Base-by-base conservation (phyloP, 2,329 filamentous ascomycete species). In the Dothideomycetidae sp. region DNA sequence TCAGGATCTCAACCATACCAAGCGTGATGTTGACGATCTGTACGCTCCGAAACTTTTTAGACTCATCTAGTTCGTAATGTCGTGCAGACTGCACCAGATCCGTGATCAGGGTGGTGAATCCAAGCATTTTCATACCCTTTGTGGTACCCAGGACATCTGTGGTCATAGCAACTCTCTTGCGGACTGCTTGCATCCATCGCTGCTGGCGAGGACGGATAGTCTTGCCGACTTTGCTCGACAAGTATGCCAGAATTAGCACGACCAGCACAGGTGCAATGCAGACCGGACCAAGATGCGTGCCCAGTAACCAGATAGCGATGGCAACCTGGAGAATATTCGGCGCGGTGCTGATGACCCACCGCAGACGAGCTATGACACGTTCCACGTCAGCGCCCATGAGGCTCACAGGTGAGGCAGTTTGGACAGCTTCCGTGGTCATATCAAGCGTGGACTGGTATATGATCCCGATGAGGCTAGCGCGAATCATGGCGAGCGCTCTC, bases 241-340 rank as follows among this genome's bases (percentile, higher is more conserved):
- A 36, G 7, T 15, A 28, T 11, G 33, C 28, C 14, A 26, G n/a
- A 16, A 18, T 18, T 4, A 36, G 23, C 13, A 14, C 61, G 2
- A 68, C 52, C 0, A 59, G 56, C 4, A 73, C 54, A 0, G 69
- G 67, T 0, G 63, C 61, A 0, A 62, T 48, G 28, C 66, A 71
- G 0, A 66, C 64, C 0, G 55, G 50, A 0, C 69, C 67, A 1
- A 73, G 46, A 33, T 68, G 57, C 3, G 45, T 46, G 13, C 68
- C 53, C 1, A 73, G 52, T 0, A 72, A 53, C 48, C 58, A 72
- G 33, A 61, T 60, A 0, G 61, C 62, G 2, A 71, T 37, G 3
- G 47, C 58, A 3, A 65, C 56, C 42, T 70, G 59, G 1, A 68
- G 42, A 1, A 53, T 36, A 28, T 55, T 55, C 7, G 53, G 48